Evolutionary conservation across 768 basidiomycete species (phyloP), one percentile per base, ranked within the genome.

Genomic region (Mycena kentingensis): DNA sequence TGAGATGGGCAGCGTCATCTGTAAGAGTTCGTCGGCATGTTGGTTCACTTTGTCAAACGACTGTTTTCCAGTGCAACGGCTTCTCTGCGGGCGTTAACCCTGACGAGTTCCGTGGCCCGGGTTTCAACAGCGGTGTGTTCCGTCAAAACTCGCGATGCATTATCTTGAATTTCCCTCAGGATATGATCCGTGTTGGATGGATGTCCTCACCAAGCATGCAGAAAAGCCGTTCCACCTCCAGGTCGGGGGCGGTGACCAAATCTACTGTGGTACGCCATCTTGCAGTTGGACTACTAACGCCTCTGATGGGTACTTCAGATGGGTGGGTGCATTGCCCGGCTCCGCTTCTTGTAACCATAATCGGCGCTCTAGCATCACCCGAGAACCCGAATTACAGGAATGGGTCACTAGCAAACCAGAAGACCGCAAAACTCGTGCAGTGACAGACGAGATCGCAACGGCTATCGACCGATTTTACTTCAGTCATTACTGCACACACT

Each of bases 131-230:
- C 43, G 93, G 37, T 39, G 37, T 10, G 37, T 10, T 10, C 7
- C 10, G 11, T 19, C 10, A 8, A 39, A 10, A 15, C 8, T 10
- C 37, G 15, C 10, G 8, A 10, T 10, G 21, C 37, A 10, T 39
- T 10, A 11, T 10, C 37, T 39, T 19, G 19, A 10, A 10, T 39
- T 39, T 10, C 15, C 19, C 10, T 8, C 21, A 39, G 37, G 91
- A 0, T 92, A 88, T 60, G 94, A 95, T 66, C 93, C 92, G 6
- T 82, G 98, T 11, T 99, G 96, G 96, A 77, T 84, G 55, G 95
- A 99, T 70, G 71, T 99, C n/a, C 79, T 98, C 22, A 72, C 81
- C 36, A 85, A 88, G 62, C 97, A 98, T 61, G 76, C 80, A 2
- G 79, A 83, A 62, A 73, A 75, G 51, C 94, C 96, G 0, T 93